These are phyloP conservation scores for Pluteus cervinus DNA, from an alignment of 768 basidiomycete species.

Conservation along the genomic window DNA sequence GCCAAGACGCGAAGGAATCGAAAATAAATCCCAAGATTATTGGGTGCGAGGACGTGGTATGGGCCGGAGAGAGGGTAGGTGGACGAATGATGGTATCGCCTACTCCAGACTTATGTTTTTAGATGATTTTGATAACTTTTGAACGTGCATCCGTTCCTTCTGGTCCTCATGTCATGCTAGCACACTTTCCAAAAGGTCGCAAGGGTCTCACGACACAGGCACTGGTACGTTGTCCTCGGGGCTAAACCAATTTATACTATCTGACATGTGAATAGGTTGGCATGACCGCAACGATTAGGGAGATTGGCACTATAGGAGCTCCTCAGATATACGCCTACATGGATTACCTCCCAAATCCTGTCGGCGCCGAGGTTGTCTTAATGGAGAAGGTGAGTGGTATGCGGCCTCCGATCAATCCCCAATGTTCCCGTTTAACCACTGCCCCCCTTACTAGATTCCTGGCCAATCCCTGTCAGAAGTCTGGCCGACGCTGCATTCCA, in stretches of 20 bases:
- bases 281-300: conserved; percentile 18
- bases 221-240: conserved; percentile 13
- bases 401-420: neutral
- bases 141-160: conserved; percentile 18
- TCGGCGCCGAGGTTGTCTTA: conserved; percentile 24
- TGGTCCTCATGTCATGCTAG: conserved; percentile 21
- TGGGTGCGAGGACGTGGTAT: conserved; percentile 16
- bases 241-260: conserved; percentile 1
- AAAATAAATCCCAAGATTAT: conserved; percentile 14
- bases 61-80: conserved; percentile 22
- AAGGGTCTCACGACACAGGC: conserved; percentile 20
- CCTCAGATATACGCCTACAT: conserved; percentile 23
- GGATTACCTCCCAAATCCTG: conserved; percentile 18
- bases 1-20: conserved; percentile 7
- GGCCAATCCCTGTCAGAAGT: conserved; percentile 19
- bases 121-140: conserved; percentile 24
- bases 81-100: neutral
- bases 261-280: conserved; percentile 15
- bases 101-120: conserved; percentile 1
- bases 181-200: conserved; percentile 23
- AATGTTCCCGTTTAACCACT: no score
- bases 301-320: conserved; percentile 13
- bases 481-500: conserved; percentile 16
- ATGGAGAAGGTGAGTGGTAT: conserved; percentile 21
- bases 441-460: conserved; percentile 14